A percentile compares a stretch with the other conserved stretches of the same genome.
Conservation (phyloP, 495 filamentous ascomycete species). For the Recurvomyces mirabilis region DNA sequence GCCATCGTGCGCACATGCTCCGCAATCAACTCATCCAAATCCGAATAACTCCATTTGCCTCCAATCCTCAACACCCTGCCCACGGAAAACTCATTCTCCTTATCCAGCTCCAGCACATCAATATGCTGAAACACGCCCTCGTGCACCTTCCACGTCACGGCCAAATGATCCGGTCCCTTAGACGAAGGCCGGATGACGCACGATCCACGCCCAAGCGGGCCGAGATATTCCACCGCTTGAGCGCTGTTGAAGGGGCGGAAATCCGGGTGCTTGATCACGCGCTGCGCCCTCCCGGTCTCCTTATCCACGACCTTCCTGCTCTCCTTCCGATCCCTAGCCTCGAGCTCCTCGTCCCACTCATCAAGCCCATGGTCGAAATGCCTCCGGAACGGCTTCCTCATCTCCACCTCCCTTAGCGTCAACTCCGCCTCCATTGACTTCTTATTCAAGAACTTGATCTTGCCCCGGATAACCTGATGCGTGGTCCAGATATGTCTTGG, state of each 20-base stretch:
- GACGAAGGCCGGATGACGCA: constrained; percentile 91
- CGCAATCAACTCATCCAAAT: constrained; percentile 95
- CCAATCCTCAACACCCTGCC: constrained; percentile 66
- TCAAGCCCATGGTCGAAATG: constrained; percentile 54
- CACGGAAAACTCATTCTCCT: constrained; percentile 90
- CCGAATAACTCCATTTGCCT: constrained; percentile 62
- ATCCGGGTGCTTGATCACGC: constrained; percentile 92
- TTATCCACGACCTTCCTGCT: constrained; percentile 69
- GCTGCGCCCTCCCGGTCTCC: constrained; percentile 64
- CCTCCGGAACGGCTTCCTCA: constrained; percentile 56
- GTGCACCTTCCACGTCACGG: constrained; percentile 96
- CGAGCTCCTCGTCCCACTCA: constrained; percentile 78
- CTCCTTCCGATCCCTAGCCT: constrained; percentile 62
- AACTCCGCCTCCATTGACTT: constrained; percentile 71
- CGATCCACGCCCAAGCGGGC: constrained; percentile 71
- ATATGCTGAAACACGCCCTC: constrained; percentile 93
- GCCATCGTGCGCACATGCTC: constrained; percentile 96
- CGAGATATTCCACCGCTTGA: constrained; percentile 89
- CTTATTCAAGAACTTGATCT: constrained; percentile 73
- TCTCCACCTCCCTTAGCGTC: constrained; percentile 66
- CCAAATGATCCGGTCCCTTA: constrained; percentile 86
- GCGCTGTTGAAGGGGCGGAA: constrained; percentile 86
- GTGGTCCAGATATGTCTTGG: constrained; percentile 45
- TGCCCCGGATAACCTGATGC: constrained; percentile 77
- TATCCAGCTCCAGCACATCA: constrained; percentile 91